Evolutionary conservation across 139 green algal genomes (phyloP), one percentile per base, ranked within the genome.

Genomic region (Bryopsis sp.): DNA sequence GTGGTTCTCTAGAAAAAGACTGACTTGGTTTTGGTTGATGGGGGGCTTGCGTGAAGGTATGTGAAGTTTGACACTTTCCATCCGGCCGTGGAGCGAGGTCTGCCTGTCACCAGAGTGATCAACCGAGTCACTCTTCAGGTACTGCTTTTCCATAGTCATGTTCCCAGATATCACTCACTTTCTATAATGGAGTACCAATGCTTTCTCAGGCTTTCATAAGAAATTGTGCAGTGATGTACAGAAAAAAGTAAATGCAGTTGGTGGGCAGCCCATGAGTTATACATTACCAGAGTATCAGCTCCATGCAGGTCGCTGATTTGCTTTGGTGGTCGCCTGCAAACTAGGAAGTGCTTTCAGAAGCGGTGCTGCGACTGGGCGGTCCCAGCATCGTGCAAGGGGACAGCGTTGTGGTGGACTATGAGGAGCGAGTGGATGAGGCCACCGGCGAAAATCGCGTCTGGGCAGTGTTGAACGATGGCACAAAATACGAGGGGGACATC

Each of bases 31-130:
- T n/a, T n/a, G n/a, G n/a, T n/a, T n/a, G n/a, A n/a, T n/a, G n/a
- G n/a, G n/a, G n/a, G n/a, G 2, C 29, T 19, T 35, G 2, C 26
- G 39, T 26, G 15, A 79, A 95, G 89, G 90, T 97, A 97, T 67
- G 71, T 93, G 74, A 97, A 98, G 82, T 97, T 97, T 72, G 92
- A 97, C 81, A 97, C 92, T 1, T 97, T 89, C 81, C 88, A 94
- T 65, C 89, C 92, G 3, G 92, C 92, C 5, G 91, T 90, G 24
- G 78, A 91, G 46, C 81, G 75, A 32, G 93, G 92, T 39, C 83
- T 98, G 48, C 92, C 92, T 6, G 86, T 98, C 29, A 97, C 92
- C 0, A 86, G 92, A 4, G 92, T 97, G 34, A 95, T 97, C 76
- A 92, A 80, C 71, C 79, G 91, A 15, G 72, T 89, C n/a, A 81